A percentile compares a stretch with the other conserved stretches of the same genome.
phyloP scores from a whole-genome alignment of 306 rosid species.

The Medicago arabica region DNA sequence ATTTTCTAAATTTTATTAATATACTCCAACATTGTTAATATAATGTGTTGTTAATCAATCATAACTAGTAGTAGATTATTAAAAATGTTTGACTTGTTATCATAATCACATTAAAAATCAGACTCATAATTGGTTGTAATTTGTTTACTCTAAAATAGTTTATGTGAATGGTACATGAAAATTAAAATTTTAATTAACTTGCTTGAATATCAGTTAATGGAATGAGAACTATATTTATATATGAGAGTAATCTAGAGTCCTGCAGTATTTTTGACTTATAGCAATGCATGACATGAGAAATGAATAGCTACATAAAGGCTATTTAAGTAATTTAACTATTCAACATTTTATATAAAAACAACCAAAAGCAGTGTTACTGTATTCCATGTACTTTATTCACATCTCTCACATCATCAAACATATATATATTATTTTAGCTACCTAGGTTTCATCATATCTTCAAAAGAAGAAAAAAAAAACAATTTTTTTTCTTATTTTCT shows the following conservation, averaged over 20 bases:
- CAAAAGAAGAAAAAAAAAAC: neutral
- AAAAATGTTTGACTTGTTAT: no score
- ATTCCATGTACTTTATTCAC: slow-evolving; percentile 27
- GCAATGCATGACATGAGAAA: slow-evolving; percentile 13
- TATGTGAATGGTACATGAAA: no score
- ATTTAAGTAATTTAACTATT: neutral
- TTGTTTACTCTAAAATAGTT: no score
- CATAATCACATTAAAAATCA: no score
- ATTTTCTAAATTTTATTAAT: no score
- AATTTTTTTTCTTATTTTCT: neutral
- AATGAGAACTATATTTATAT: neutral
- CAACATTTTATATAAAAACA: slow-evolving; percentile 30
- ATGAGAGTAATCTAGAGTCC: slow-evolving; percentile 16
- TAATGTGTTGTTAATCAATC: no score
- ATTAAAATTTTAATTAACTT: no score
- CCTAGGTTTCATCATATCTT: slow-evolving; percentile 62
- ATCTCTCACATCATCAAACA: slow-evolving; percentile 21
- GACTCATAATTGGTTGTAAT: no score
- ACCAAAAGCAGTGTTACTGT: slow-evolving; percentile 20
- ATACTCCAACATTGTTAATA: no score
- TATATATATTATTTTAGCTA: slow-evolving; percentile 44
- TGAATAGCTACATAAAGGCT: slow-evolving; percentile 6
- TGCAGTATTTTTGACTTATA: neutral
- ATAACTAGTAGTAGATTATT: no score
- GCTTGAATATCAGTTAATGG: neutral